A percentile compares a stretch with the other conserved stretches of the same genome.
Evolutionary conservation across 495 filamentous ascomycete species (phyloP).

Genomic region (Geoglossum glabrum): DNA sequence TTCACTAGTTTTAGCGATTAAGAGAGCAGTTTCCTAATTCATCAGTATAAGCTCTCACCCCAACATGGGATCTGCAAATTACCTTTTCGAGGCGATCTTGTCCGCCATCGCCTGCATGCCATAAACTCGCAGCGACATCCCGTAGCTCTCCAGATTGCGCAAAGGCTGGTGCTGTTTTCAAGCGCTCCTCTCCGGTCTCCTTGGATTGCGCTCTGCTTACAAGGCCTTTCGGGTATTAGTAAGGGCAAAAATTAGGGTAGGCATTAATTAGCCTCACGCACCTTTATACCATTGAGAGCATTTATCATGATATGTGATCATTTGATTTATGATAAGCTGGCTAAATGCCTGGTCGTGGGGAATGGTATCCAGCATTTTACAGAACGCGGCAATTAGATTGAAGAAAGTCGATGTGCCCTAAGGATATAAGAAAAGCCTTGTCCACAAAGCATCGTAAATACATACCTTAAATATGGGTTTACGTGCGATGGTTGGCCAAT

Average conservation of each 20-base stretch:
- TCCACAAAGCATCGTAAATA: neutral
- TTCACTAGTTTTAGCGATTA: constrained; percentile 43
- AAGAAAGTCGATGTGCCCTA: constrained; percentile 75
- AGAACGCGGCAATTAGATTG: constrained; percentile 69
- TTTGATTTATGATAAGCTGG: constrained; percentile 71
- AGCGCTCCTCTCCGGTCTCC: constrained; percentile 20
- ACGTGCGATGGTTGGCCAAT: constrained; percentile 57
- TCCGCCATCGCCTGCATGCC: constrained; percentile 28
- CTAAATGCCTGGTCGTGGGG: constrained; percentile 94
- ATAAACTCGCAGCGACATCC: constrained; percentile 41
- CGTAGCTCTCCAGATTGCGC: constrained; percentile 48
- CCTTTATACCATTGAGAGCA: constrained; percentile 80
- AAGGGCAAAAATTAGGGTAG: too few relatives aligned
- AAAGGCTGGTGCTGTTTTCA: constrained; percentile 55
- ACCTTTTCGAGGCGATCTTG: constrained; percentile 23
- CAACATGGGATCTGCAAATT: neutral
- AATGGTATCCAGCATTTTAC: constrained; percentile 83
- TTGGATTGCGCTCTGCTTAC: constrained; percentile 34
- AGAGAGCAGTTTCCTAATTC: constrained; percentile 40
- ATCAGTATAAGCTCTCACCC: constrained; percentile 3
- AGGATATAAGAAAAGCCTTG: neutral
- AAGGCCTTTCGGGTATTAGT: constrained; percentile 16
- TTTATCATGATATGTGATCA: constrained; percentile 75
- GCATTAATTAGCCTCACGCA: constrained; percentile 10
- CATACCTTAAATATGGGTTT: constrained; percentile 65